Conservation (phyloP, 2,329 filamentous ascomycete species). For the Talaromyces sp. region DNA sequence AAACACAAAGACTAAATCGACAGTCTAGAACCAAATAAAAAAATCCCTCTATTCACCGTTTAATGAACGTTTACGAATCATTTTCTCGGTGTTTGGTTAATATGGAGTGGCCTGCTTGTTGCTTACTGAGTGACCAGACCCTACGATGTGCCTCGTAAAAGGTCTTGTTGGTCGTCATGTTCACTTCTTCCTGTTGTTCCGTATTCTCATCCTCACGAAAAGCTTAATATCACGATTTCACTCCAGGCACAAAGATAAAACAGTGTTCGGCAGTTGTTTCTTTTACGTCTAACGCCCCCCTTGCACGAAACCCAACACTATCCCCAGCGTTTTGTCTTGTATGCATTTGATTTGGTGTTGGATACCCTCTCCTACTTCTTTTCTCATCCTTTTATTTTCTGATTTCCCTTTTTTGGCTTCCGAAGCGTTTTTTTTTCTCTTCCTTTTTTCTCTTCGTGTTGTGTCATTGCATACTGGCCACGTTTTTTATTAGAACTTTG, state of each 20-base stretch:
- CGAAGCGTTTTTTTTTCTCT: neutral
- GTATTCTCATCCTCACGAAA: neutral
- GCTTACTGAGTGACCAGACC: neutral
- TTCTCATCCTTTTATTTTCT: constrained; percentile 21
- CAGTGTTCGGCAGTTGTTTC: neutral
- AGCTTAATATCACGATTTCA: neutral
- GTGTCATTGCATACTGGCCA: neutral
- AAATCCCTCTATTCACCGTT: neutral
- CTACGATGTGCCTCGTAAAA: neutral
- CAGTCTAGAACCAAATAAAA: neutral
- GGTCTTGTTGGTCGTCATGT: neutral
- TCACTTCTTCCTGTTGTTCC: neutral
- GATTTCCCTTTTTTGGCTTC: neutral
- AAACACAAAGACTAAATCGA: constrained; percentile 32
- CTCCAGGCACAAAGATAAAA: neutral
- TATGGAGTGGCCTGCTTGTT: neutral
- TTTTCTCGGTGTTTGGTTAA: neutral
- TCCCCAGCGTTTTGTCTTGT: constrained; percentile 10
- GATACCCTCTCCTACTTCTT: constrained; percentile 15
- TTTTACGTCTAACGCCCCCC: neutral
- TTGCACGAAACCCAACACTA: neutral
- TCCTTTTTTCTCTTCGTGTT: neutral
- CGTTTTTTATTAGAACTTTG: neutral
- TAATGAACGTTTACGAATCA: neutral
- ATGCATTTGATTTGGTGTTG: constrained; percentile 14